Evolutionary conservation across 2,329 filamentous ascomycete genomes (phyloP).

Genomic region (Colletotrichum sp.): DNA sequence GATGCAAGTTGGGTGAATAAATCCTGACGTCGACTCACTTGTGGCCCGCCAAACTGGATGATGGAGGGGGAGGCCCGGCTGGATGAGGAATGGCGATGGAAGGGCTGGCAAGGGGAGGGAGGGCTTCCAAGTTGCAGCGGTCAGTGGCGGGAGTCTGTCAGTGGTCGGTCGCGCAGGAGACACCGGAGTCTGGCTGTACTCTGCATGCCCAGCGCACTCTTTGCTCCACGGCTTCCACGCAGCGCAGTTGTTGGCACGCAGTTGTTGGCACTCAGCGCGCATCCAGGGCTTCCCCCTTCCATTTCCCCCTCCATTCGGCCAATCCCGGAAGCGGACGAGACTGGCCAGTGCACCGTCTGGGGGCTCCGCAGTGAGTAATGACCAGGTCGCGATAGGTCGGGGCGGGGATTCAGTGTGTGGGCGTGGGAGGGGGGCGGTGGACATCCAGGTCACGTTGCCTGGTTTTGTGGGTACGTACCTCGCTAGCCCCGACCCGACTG

Average conservation of each 20-base stretch:
- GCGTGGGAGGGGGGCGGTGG: background rate
- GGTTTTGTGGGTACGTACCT: background rate
- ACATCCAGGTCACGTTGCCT: background rate
- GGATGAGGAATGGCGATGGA: background rate
- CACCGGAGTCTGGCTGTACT: background rate
- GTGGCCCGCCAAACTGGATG: slow-evolving; percentile 13
- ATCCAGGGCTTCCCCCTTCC: background rate
- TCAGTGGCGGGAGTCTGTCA: background rate
- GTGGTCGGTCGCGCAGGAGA: background rate
- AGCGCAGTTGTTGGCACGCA: background rate
- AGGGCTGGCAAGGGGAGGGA: background rate
- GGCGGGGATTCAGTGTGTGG: background rate
- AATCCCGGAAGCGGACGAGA: slow-evolving; percentile 9
- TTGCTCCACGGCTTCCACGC: background rate
- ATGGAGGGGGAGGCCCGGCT: slow-evolving; percentile 1
- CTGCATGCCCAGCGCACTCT: background rate
- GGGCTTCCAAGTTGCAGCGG: background rate
- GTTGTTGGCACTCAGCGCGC: background rate
- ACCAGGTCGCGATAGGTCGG: background rate
- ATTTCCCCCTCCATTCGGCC: background rate
- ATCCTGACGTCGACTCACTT: slow-evolving; percentile 16
- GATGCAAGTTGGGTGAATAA: slow-evolving; percentile 1
- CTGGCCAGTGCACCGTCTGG: background rate
- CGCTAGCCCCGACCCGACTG: background rate
- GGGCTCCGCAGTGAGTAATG: slow-evolving; percentile 11